These are phyloP conservation scores for Mucor ambiguus DNA, from an alignment of 371 early-diverging fungal species.

Conservation along the genomic window DNA sequence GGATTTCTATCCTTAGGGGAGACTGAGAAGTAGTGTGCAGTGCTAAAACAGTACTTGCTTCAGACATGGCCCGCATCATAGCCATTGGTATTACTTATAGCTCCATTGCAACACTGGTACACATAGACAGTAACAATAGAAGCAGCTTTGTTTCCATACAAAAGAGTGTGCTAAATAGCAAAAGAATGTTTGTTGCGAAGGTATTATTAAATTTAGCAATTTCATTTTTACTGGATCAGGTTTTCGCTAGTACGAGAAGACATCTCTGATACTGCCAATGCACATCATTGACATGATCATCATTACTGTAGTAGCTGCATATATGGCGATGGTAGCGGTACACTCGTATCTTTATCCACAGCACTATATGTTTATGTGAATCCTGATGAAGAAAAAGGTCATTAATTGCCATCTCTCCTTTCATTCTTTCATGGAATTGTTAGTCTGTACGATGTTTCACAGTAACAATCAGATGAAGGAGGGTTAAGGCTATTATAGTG, in stretches of 20 bases:
- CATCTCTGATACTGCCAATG: background rate
- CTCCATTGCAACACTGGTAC: background rate
- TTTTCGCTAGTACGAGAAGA: background rate
- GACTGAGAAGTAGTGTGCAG: background rate
- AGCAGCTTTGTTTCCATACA: background rate
- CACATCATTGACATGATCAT: background rate
- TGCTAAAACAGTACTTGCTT: background rate
- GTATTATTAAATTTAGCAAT: background rate
- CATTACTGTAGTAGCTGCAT: too few relatives aligned
- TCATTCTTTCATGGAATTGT: background rate
- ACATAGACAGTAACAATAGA: background rate
- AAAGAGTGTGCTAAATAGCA: background rate
- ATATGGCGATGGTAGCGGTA: too few relatives aligned
- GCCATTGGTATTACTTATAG: background rate
- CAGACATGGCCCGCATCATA: too few relatives aligned
- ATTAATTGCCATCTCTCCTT: too few relatives aligned
- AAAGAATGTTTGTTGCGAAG: background rate
- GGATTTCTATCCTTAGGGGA: background rate
- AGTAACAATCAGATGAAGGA: background rate
- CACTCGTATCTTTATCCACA: too few relatives aligned
- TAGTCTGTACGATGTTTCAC: conserved; percentile 2
- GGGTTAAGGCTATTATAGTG: background rate
- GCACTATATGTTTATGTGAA: background rate
- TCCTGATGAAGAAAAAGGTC: background rate
- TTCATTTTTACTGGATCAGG: background rate